phyloP scores from a whole-genome alignment of 2,329 filamentous ascomycete species.

The Lachnellula suecica region DNA sequence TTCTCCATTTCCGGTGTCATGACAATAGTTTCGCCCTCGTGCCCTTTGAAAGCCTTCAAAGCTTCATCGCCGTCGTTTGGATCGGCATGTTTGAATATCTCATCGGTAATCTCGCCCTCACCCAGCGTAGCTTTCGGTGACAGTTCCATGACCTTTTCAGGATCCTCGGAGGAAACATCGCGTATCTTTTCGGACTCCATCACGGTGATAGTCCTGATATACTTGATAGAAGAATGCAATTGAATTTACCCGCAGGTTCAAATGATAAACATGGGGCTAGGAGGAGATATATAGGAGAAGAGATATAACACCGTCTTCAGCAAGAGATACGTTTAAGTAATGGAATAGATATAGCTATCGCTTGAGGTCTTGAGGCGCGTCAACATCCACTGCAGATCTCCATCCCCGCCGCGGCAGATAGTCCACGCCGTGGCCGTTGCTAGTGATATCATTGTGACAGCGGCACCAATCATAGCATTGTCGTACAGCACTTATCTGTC shows the following conservation, averaged over 20 bases:
- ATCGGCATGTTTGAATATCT: constrained; percentile 36
- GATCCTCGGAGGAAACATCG: constrained; percentile 15
- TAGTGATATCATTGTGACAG: too few relatives aligned
- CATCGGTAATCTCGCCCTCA: constrained; percentile 20
- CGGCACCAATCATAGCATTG: too few relatives aligned
- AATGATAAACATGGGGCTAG: not conserved
- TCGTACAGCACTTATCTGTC: too few relatives aligned
- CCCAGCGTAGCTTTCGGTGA: constrained; percentile 16
- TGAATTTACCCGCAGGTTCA: too few relatives aligned
- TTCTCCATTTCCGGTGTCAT: constrained; percentile 41
- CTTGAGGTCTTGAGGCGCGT: not conserved
- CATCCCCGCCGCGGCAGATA: too few relatives aligned
- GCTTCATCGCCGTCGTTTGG: constrained; percentile 43
- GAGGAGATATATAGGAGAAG: not conserved
- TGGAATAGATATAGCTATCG: not conserved
- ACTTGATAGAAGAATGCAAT: too few relatives aligned
- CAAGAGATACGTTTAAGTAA: not conserved
- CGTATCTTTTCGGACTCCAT: constrained; percentile 12
- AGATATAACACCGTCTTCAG: not conserved
- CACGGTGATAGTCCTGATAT: not conserved
- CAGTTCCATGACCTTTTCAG: constrained; percentile 14
- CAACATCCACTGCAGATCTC: too few relatives aligned
- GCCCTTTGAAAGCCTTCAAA: constrained; percentile 39
- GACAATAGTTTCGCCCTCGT: constrained; percentile 36
- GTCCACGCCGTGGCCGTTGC: too few relatives aligned